A percentile compares a stretch with the other conserved stretches of the same genome.
phyloP scores from a whole-genome alignment of 441 rosid species.

The Melastoma candidum region DNA sequence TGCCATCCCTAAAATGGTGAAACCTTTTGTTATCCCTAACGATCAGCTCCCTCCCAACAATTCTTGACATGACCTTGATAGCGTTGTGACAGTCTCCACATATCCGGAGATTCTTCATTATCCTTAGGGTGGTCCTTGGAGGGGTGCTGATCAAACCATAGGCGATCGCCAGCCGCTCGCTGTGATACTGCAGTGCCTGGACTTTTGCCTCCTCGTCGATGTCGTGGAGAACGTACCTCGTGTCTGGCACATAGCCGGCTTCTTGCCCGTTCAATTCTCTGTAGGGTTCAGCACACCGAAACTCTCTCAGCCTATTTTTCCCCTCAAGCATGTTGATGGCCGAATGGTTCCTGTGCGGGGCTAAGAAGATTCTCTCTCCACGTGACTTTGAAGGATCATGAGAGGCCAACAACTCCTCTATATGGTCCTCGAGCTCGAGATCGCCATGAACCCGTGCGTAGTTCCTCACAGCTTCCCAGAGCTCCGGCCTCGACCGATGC shows the following conservation, averaged over 20 bases:
- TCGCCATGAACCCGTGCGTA: conserved; percentile 11
- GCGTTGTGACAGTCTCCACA: conserved; percentile 18
- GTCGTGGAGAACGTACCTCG: conserved; percentile 14
- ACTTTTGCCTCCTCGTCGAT: conserved; percentile 9
- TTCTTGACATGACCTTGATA: conserved; percentile 11
- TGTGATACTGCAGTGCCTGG: conserved; percentile 13
- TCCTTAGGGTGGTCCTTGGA: conserved; percentile 13
- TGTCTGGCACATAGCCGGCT: conserved; percentile 13
- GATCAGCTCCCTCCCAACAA: conserved; percentile 12
- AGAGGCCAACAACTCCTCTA: conserved; percentile 4
- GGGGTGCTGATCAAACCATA: conserved; percentile 6
- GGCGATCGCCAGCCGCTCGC: conserved; percentile 13
- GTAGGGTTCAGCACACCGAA: conserved; percentile 9
- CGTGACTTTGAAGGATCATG: conserved; percentile 1
- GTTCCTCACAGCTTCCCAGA: conserved; percentile 8
- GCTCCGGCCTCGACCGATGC: not conserved
- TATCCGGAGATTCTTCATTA: conserved; percentile 15
- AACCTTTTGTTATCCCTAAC: conserved; percentile 14
- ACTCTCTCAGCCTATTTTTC: conserved; percentile 9
- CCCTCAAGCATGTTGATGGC: conserved; percentile 11
- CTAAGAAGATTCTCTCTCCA: conserved; percentile 3
- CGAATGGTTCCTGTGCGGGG: conserved; percentile 6
- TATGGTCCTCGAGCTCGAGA: conserved; percentile 8
- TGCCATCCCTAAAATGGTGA: conserved; percentile 14
- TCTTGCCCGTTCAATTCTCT: conserved; percentile 11